A percentile compares a stretch with the other conserved stretches of the same genome.
Evolutionary conservation across 345 rosid species (phyloP).

Genomic region (Salix arbutifolia): DNA sequence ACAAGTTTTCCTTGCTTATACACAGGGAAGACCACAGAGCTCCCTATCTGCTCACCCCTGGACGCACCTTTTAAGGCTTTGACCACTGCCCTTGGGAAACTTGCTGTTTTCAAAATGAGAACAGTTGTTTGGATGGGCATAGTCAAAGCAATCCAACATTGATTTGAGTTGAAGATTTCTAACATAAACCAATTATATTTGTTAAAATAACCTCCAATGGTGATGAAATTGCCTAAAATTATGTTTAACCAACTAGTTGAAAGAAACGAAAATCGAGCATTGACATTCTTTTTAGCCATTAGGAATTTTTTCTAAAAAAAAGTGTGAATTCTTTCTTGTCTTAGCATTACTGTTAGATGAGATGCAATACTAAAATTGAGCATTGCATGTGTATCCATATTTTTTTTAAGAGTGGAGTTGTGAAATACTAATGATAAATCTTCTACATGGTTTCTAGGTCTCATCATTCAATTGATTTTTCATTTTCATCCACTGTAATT

Average conservation of each 20-base stretch:
- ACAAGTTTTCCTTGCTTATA: neutral
- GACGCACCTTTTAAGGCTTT: neutral
- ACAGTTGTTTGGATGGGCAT: neutral
- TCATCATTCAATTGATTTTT: slow-evolving; percentile 27
- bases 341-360: neutral
- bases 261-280: neutral
- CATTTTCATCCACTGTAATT: slow-evolving; percentile 35
- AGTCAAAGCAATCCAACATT: neutral
- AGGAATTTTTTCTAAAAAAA: neutral
- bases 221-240: neutral
- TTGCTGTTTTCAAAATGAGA: neutral
- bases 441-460: slow-evolving; percentile 40
- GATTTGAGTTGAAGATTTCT: neutral
- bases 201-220: neutral
- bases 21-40: neutral
- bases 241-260: neutral
- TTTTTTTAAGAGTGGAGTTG: neutral
- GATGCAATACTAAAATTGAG: neutral
- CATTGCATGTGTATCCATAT: neutral
- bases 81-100: neutral
- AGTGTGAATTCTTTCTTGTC: neutral
- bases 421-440: slow-evolving; percentile 1
- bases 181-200: neutral
- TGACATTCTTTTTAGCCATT: neutral
- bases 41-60: neutral